A percentile compares a stretch with the other conserved stretches of the same genome.
Conservation (phyloP, 1,139 yeast species). For the Zhuliangozyma parablackwelliae region DNA sequence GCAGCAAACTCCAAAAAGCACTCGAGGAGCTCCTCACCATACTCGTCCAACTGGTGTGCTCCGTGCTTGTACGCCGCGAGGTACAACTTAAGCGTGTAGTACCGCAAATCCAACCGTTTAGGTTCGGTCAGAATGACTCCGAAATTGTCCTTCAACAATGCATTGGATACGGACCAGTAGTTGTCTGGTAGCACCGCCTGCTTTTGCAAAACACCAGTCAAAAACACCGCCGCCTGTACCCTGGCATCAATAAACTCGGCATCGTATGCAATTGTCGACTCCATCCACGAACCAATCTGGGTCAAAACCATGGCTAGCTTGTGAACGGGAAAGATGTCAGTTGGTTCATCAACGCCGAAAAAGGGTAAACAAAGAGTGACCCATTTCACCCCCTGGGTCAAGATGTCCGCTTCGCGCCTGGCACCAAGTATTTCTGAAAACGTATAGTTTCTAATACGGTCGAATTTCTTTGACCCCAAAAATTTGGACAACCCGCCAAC, state of each 20-base stretch:
- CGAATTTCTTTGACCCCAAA: constrained; percentile 32
- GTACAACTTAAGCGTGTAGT: constrained; percentile 44
- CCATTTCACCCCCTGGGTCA: constrained; percentile 40
- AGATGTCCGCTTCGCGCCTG: constrained; percentile 32
- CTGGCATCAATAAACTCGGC: constrained; percentile 48
- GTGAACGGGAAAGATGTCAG: constrained; percentile 40
- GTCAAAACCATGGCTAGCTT: constrained; percentile 58
- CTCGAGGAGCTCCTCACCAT: constrained; percentile 34
- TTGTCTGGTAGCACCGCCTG: constrained; percentile 26
- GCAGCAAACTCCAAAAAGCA: constrained; percentile 20
- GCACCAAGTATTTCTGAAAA: constrained; percentile 65
- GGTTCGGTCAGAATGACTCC: constrained; percentile 39
- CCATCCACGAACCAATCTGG: constrained; percentile 53
- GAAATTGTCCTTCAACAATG: constrained; percentile 49
- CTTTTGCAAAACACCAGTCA: constrained; percentile 24
- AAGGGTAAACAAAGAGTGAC: constrained; percentile 50
- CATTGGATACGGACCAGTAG: constrained; percentile 30
- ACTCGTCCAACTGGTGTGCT: constrained; percentile 13
- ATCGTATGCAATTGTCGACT: constrained; percentile 59
- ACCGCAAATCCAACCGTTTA: constrained; percentile 39
- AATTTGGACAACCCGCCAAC: constrained; percentile 35
- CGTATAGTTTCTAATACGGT: constrained; percentile 54
- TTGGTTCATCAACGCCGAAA: constrained; percentile 28
- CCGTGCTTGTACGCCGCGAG: constrained; percentile 1
- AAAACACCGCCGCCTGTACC: constrained; percentile 47